Evolutionary conservation across 1,284 basidiomycete species (phyloP).

Genomic region (Ganoderma lucidum): DNA sequence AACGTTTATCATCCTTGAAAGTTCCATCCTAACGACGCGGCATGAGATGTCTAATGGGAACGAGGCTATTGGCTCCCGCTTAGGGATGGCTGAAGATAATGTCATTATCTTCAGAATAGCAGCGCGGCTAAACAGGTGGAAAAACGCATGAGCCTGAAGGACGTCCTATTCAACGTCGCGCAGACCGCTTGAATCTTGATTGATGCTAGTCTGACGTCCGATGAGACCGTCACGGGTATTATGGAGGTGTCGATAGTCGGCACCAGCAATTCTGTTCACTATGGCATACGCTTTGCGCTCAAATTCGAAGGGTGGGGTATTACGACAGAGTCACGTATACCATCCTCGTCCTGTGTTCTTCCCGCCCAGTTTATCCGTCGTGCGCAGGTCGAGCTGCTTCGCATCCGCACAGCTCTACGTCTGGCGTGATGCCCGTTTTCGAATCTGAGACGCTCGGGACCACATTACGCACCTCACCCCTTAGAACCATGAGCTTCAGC

Average conservation of each 20-base stretch:
- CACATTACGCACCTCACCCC: not conserved
- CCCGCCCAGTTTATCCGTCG: not conserved
- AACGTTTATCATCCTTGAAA: not conserved
- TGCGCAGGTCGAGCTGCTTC: not conserved
- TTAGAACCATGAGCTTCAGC: not conserved
- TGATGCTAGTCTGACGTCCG: not conserved
- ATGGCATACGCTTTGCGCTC: not conserved
- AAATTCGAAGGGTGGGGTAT: not conserved
- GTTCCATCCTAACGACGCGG: not conserved
- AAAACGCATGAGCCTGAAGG: not conserved
- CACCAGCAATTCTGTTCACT: not conserved
- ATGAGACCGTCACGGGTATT: not conserved
- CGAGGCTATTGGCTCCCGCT: slow-evolving; percentile 1
- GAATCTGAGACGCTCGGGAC: not conserved
- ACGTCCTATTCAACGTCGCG: not conserved
- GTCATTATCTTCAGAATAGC: not conserved
- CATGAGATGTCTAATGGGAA: not conserved
- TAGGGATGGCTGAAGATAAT: not conserved
- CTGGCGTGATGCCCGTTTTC: not conserved
- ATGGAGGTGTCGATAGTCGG: not conserved
- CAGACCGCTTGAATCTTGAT: not conserved
- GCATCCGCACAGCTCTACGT: not conserved
- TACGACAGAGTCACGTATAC: not conserved
- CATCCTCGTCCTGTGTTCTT: not conserved
- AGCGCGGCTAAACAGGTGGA: not conserved